Conservation (phyloP, 2,329 filamentous ascomycete species). For the Penicillium crustosum region DNA sequence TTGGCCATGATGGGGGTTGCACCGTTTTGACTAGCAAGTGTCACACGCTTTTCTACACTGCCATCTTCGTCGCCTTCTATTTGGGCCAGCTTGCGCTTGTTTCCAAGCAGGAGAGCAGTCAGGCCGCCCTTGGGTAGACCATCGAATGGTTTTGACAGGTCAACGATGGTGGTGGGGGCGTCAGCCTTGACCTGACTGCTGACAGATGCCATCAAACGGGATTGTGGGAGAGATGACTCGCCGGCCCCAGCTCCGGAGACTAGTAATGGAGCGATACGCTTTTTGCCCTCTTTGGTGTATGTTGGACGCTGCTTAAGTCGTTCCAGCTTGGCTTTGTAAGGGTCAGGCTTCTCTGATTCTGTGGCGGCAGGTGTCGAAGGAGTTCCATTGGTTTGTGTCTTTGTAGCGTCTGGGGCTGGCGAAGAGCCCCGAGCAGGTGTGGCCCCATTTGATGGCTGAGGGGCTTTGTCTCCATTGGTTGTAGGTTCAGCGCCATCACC, state of each 20-base stretch:
- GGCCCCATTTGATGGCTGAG: slow-evolving; percentile 48
- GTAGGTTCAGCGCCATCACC: slow-evolving; percentile 67
- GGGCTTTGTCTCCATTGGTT: slow-evolving; percentile 48
- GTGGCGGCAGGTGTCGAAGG: slow-evolving; percentile 30
- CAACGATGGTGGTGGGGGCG: slow-evolving; percentile 76
- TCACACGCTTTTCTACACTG: slow-evolving; percentile 59
- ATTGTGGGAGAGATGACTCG: slow-evolving; percentile 83
- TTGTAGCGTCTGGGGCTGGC: slow-evolving; percentile 34
- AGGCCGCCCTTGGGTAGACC: slow-evolving; percentile 88
- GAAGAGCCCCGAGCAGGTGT: slow-evolving; percentile 36
- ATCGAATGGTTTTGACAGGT: slow-evolving; percentile 91
- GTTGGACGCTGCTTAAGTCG: slow-evolving; percentile 87
- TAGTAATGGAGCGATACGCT: slow-evolving; percentile 86
- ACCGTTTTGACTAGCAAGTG: slow-evolving; percentile 61
- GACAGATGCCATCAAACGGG: slow-evolving; percentile 77
- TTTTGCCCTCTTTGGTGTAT: slow-evolving; percentile 94
- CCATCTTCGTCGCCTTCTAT: slow-evolving; percentile 74
- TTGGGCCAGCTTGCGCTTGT: slow-evolving; percentile 79
- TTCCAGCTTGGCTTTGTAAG: slow-evolving; percentile 60
- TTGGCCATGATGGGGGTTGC: slow-evolving; percentile 74
- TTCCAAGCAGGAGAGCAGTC: slow-evolving; percentile 80
- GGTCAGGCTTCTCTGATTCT: slow-evolving; percentile 50
- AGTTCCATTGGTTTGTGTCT: slow-evolving; percentile 40
- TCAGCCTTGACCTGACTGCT: slow-evolving; percentile 66
- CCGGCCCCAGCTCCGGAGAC: slow-evolving; percentile 86